Conservation (phyloP, 129 eudicot genomes). For the Artemisia tridentata region DNA sequence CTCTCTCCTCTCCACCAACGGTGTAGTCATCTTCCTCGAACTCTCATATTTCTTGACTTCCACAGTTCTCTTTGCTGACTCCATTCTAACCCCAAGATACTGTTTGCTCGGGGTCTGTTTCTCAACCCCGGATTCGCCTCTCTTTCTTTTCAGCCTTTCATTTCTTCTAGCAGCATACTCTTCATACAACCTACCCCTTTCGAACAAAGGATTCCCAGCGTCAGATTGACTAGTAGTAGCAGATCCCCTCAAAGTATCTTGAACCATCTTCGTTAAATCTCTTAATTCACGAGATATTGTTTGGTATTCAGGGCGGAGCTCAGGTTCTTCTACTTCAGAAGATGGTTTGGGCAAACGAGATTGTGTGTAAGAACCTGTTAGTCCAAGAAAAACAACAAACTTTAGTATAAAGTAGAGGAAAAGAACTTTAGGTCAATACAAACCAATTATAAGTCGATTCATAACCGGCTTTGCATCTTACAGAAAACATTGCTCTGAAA, state of each 20-base stretch:
- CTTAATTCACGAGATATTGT: constrained; percentile 60
- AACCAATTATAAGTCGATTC: not conserved
- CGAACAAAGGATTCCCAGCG: constrained; percentile 46
- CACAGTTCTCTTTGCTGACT: constrained; percentile 47
- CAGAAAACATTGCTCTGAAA: too few relatives aligned
- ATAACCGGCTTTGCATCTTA: too few relatives aligned
- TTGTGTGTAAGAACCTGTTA: constrained; percentile 41
- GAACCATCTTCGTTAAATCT: constrained; percentile 62
- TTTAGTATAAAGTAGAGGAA: not conserved
- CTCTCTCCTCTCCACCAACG: constrained; percentile 49
- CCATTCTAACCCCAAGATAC: constrained; percentile 69
- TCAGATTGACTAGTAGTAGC: constrained; percentile 7
- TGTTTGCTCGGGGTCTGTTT: constrained; percentile 47
- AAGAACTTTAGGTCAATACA: not conserved
- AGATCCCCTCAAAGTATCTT: constrained; percentile 35
- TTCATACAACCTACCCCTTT: constrained; percentile 83
- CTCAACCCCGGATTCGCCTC: constrained; percentile 45
- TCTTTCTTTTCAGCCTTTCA: constrained; percentile 71
- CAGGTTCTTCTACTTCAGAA: constrained; percentile 33
- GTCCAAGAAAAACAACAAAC: not conserved
- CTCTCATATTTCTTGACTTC: constrained; percentile 52
- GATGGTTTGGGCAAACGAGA: constrained; percentile 43
- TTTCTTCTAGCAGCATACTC: constrained; percentile 72
- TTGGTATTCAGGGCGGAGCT: constrained; percentile 58
- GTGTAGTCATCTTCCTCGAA: constrained; percentile 49